Percentiles rank a stretch among this genome's conserved stretches.
Conservation (phyloP, 768 basidiomycete species). For the Collybia nuda region DNA sequence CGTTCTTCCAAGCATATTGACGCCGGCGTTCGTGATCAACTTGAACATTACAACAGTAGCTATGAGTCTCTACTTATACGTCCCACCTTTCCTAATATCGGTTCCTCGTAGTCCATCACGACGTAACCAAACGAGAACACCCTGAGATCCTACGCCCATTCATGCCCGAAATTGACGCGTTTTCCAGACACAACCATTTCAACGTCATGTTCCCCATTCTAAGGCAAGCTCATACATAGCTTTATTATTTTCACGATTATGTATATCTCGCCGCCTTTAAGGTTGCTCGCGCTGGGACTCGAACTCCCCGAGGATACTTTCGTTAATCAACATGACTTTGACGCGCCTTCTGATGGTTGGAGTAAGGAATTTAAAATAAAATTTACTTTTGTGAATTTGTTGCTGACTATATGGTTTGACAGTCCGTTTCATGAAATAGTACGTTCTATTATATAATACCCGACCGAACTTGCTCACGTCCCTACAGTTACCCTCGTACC, state of each 20-base stretch:
- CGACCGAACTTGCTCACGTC: not conserved
- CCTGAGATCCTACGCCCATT: constrained; percentile 35
- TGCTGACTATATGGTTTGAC: not conserved
- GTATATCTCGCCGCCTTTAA: not conserved
- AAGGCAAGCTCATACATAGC: constrained; percentile 20
- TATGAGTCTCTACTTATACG: not conserved
- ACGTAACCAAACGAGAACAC: constrained; percentile 31
- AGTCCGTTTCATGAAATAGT: constrained; percentile 54
- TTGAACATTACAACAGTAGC: constrained; percentile 65
- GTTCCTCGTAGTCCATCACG: constrained; percentile 27
- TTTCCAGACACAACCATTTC: constrained; percentile 34
- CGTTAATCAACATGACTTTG: constrained; percentile 36
- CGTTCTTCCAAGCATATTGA: constrained; percentile 51
- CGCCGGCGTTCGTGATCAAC: constrained; percentile 59
- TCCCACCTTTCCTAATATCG: not conserved
- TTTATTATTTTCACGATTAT: not conserved
- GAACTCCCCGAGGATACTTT: constrained; percentile 47
- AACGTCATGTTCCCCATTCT: constrained; percentile 35
- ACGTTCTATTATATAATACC: constrained; percentile 9
- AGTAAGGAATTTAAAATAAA: constrained; percentile 22
- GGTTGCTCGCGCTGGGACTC: constrained; percentile 40
- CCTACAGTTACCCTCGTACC: constrained; percentile 37
- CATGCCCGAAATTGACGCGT: constrained; percentile 33
- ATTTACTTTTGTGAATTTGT: not conserved
- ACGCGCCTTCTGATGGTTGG: constrained; percentile 33